Evolutionary conservation across 805 yeast species (phyloP).

Genomic region (Ogataea chonburiensis): DNA sequence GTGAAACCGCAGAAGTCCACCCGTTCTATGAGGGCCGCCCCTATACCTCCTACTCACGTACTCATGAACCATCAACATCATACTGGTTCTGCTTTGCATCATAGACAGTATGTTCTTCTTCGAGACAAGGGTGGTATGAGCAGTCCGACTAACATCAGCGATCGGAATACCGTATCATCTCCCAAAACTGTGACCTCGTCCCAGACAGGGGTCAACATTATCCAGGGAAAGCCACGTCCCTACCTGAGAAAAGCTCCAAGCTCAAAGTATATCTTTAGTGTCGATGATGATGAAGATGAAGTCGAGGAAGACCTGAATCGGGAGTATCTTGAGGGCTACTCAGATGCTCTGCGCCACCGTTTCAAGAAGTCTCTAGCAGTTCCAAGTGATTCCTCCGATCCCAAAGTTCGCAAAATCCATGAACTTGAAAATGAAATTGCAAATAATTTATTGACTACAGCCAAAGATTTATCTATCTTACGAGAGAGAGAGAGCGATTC

Average conservation of each 20-base stretch:
- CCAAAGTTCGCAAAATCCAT: constrained; percentile 17
- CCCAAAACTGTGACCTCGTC: constrained; percentile 15
- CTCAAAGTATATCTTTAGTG: constrained; percentile 55
- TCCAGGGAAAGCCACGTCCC: constrained; percentile 24
- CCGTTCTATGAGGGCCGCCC: constrained; percentile 19
- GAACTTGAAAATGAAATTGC: constrained; percentile 32
- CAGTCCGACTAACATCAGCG: constrained; percentile 4
- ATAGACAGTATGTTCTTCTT: constrained; percentile 32
- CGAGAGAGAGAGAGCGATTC: constrained; percentile 32
- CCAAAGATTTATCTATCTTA: constrained; percentile 27
- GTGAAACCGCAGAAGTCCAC: constrained; percentile 15
- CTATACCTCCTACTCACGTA: constrained; percentile 26
- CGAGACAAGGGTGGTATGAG: constrained; percentile 26
- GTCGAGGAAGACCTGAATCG: constrained; percentile 57
- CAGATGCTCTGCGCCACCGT: constrained; percentile 60
- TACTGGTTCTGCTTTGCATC: constrained; percentile 29
- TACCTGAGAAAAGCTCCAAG: constrained; percentile 30
- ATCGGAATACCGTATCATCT: constrained; percentile 12
- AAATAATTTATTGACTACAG: constrained; percentile 22
- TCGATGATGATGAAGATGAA: constrained; percentile 80
- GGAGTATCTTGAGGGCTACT: constrained; percentile 68
- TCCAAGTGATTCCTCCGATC: constrained; percentile 6
- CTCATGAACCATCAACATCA: constrained; percentile 17
- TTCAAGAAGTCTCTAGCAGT: constrained; percentile 32
- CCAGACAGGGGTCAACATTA: constrained; percentile 7